Conservation (phyloP, 108 stramenopile genomes). For the Cyclostephanos tholiformis region DNA sequence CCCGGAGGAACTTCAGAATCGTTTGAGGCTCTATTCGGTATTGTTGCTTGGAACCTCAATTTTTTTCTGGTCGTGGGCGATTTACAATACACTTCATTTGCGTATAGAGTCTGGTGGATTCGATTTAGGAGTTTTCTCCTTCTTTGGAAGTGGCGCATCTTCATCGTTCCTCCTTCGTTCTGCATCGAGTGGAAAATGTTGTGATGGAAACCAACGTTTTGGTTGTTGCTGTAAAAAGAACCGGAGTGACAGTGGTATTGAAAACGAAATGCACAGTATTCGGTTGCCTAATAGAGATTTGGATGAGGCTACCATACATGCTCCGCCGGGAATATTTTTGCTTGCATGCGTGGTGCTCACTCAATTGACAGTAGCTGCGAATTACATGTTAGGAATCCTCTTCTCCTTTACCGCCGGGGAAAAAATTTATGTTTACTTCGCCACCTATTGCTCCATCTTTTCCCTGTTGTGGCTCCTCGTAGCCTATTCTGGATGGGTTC, state of each 20-base stretch:
- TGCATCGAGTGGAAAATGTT: constrained; percentile 32
- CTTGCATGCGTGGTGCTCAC: constrained; percentile 26
- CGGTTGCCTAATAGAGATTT: neutral
- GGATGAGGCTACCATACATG: constrained; percentile 20
- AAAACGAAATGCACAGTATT: constrained; percentile 13
- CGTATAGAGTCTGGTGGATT: constrained; percentile 26
- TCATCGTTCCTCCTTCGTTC: constrained; percentile 27
- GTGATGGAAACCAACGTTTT: constrained; percentile 17
- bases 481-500: constrained; percentile 29
- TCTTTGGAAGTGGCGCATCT: constrained; percentile 36
- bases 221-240: constrained; percentile 26
- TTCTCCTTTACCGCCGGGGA: constrained; percentile 47
- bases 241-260: neutral
- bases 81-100: constrained; percentile 41
- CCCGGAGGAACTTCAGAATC: constrained; percentile 31
- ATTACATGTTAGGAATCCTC: constrained; percentile 42
- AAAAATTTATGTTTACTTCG: constrained; percentile 42
- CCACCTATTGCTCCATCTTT: constrained; percentile 48
- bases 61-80: constrained; percentile 48
- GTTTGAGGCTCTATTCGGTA: constrained; percentile 26
- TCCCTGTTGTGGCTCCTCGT: constrained; percentile 35
- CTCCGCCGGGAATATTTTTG: constrained; percentile 27
- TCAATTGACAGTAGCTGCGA: constrained; percentile 40
- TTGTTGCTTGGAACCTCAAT: constrained; percentile 21
- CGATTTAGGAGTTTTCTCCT: constrained; percentile 49